Base-by-base conservation (phyloP, 768 basidiomycete genomes). In the Trametes coccinea region DNA sequence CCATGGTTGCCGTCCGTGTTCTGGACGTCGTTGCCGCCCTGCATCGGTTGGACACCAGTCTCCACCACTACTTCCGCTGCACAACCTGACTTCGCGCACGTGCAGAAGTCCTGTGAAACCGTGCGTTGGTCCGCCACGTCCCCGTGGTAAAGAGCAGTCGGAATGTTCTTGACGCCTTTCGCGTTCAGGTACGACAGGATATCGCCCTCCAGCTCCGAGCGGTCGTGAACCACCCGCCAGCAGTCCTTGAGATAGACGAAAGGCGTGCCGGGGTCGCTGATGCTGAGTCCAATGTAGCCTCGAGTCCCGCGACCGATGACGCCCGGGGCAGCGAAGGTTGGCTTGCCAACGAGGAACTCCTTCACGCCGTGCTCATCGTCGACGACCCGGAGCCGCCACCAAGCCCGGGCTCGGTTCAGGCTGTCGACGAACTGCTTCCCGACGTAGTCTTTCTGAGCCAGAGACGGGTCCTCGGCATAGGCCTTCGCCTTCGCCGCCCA, bases 231-330 rank as follows among this genome's bases (percentile, higher is more conserved):
- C 13, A 54, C 40, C 0, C 62, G 55, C 65, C 65, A 66, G 6
- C 46, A 37, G 45, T 66, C 65, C 56, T 63, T 66, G 22, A 66
- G 41, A 17, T 57, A 66, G 0, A 63, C 65, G 22, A 63, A 47
- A 0, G 46, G 46, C 3, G 17, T 27, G 3, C 29, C 4, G 2
- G 46, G 41, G 10, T 54, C 41, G 10, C 14, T 9, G 1, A 13
- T 13, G 34, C 57, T 59, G 59, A 52, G 39, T 2, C 59, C 63
- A 22, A 65, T 30, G 14, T 58, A 58, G 13, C 39, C 39, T 0
- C 56, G 56, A n/a, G 47, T 50, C 11, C 29, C 40, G 17, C 56
- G 56, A 1, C 56, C 56, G 9, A 34, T 5, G 2, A 58, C 29
- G n/a, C 39, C 40, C 0, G 39, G 11, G 2, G 56, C 16, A 3